Percentiles rank a stretch among this genome's conserved stretches.
These are phyloP conservation scores for Pharus latifolius DNA, from an alignment of 176 grass and related monocot species.

Conservation along the genomic window DNA sequence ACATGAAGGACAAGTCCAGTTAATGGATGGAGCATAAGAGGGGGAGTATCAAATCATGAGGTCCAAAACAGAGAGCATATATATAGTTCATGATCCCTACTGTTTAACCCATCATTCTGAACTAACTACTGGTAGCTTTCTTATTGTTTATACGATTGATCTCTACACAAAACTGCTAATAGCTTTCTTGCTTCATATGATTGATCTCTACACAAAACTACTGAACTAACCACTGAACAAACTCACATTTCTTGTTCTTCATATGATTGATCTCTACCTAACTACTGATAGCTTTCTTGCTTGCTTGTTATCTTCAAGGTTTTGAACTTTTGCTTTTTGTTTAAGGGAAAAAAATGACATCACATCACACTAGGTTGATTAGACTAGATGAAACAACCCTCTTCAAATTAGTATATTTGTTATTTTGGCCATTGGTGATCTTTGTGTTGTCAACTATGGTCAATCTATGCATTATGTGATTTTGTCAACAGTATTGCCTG, in stretches of 20 bases:
- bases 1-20: too few species aligned
- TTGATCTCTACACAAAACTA: too few species aligned
- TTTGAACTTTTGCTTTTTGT: conserved; percentile 35
- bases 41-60: too few species aligned
- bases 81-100: too few species aligned
- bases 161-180: too few species aligned
- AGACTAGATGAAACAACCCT: conserved; percentile 2
- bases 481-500: conserved; percentile 18
- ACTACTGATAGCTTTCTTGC: conserved; percentile 10
- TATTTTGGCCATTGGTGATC: background rate
- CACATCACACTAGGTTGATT: conserved; percentile 23
- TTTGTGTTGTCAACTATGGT: conserved; percentile 32
- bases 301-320: conserved; percentile 19
- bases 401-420: conserved; percentile 27
- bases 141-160: too few species aligned
- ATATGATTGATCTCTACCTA: conserved; percentile 36
- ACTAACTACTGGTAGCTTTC: too few species aligned
- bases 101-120: too few species aligned
- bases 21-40: too few species aligned
- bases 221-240: too few species aligned
- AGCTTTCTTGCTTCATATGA: too few species aligned
- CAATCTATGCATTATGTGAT: conserved; percentile 15
- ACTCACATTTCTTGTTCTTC: conserved; percentile 18
- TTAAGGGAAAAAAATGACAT: conserved; percentile 27
- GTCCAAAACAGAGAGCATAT: too few species aligned